Conservation (phyloP, 176 grass and related monocot species). For the Carex littledalei region DNA sequence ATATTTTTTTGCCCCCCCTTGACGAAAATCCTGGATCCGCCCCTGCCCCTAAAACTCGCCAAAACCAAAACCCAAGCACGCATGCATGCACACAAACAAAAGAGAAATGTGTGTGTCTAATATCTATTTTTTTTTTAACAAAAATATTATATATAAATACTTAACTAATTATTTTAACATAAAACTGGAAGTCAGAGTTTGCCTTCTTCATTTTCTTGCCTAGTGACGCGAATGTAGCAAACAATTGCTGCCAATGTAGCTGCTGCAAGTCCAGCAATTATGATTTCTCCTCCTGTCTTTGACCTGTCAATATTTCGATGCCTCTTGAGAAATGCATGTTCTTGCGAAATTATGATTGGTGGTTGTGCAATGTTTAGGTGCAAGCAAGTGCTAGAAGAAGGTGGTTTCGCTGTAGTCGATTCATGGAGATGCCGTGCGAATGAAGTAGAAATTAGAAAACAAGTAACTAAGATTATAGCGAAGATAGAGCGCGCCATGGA, state of each 20-base stretch:
- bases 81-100: not conserved
- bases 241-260: conserved; percentile 20
- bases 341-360: not conserved
- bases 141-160: too few species aligned
- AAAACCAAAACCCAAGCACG: not conserved
- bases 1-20: too few species aligned
- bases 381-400: conserved; percentile 9
- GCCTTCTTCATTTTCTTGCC: conserved; percentile 22
- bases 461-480: not conserved
- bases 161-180: not conserved
- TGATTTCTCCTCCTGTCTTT: conserved; percentile 27
- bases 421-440: conserved; percentile 5
- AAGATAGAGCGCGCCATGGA: conserved; percentile 24
- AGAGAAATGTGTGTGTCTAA: not conserved
- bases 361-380: conserved; percentile 10
- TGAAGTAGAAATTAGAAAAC: not conserved
- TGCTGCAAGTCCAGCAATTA: conserved; percentile 26
- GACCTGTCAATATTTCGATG: conserved; percentile 19
- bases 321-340: not conserved
- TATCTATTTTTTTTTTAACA: too few species aligned
- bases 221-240: conserved; percentile 45
- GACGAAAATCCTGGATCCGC: too few species aligned
- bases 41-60: not conserved
- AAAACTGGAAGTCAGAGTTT: conserved; percentile 10
- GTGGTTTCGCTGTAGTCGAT: conserved; percentile 2